A percentile compares a stretch with the other conserved stretches of the same genome.
These are phyloP conservation scores for Paraglomus occultum DNA, from an alignment of 192 early-diverging fungal genomes.

Conservation along the genomic window DNA sequence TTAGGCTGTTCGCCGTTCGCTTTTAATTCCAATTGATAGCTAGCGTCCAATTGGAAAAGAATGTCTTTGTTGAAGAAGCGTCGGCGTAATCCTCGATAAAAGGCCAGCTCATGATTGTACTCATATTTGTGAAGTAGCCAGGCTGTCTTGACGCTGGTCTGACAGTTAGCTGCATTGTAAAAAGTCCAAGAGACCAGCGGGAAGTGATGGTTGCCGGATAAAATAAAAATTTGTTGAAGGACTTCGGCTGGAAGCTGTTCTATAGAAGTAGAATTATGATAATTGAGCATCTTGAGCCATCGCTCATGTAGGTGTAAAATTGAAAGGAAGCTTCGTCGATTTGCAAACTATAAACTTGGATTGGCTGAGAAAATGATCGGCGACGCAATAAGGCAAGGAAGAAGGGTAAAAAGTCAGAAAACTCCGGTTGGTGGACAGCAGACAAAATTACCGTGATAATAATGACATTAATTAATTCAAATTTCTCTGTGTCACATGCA, in stretches of 20 bases:
- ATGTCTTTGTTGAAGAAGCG: constrained; percentile 26
- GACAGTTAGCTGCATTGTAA: constrained; percentile 4
- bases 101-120: not conserved
- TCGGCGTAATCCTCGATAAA: constrained; percentile 19
- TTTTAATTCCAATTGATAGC: constrained; percentile 4
- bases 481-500: too few relatives aligned
- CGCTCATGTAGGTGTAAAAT: too few relatives aligned
- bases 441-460: too few relatives aligned
- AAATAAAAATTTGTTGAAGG: constrained; percentile 26
- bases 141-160: constrained; percentile 20
- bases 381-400: too few relatives aligned
- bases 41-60: constrained; percentile 17
- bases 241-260: constrained; percentile 25
- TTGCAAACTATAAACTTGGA: too few relatives aligned
- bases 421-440: too few relatives aligned
- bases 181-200: constrained; percentile 16
- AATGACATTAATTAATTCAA: too few relatives aligned
- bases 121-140: constrained; percentile 20
- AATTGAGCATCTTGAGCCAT: too few relatives aligned
- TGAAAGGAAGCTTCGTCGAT: too few relatives aligned
- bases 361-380: too few relatives aligned
- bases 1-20: not conserved
- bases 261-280: not conserved
- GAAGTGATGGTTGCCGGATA: constrained; percentile 11
- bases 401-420: too few relatives aligned